Evolutionary conservation across 345 rosid genomes (phyloP), one percentile per base, ranked within the genome.

Genomic region (Eucalyptus erythrocorys): DNA sequence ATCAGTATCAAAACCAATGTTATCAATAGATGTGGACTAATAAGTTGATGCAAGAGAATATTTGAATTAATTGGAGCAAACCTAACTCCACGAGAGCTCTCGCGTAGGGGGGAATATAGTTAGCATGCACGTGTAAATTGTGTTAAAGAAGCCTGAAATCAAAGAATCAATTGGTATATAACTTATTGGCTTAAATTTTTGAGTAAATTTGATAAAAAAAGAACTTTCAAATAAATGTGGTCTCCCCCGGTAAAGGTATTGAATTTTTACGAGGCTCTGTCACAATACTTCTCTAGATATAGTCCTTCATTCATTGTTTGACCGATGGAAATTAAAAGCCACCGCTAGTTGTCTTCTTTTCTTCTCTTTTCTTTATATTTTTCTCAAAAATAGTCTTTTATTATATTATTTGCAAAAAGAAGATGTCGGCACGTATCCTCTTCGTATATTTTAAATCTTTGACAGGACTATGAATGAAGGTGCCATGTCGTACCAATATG

Each of bases 1-100:
- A 55, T 55, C 6, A 1, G 6, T 24, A 1, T 55, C 30, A 55
- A 9, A 55, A 0, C 30, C 3, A 1, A 1, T 0, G 24, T 24
- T 55, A 55, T 24, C 61, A 24, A 9, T 55, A 22, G 30, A 12
- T 55, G 5, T 55, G 22, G 30, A 9, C 13, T 55, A 55, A 55
- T 24, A 55, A 22, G 5, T 51, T 51, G 57, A 51, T 51, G 57
- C 57, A 51, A 51, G 57, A 51, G 57, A 51, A 51, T 19, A 51
- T 51, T 9, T 19, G 2, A 19, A 51, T 51, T 51, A 51, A 51
- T 19, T 19, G 24, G 24, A 51, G 10, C 57, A 19, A 19, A 19
- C 5, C 24, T 51, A 7, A 19, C 24, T 51, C 4, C 26, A 51
- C 7, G 10, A 51, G 1, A 19, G 24, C 57, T 51, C 5, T 7